A percentile compares a stretch with the other conserved stretches of the same genome.
phyloP scores from a whole-genome alignment of 352 stramenopile species.

The Phytophthora agathidicida region DNA sequence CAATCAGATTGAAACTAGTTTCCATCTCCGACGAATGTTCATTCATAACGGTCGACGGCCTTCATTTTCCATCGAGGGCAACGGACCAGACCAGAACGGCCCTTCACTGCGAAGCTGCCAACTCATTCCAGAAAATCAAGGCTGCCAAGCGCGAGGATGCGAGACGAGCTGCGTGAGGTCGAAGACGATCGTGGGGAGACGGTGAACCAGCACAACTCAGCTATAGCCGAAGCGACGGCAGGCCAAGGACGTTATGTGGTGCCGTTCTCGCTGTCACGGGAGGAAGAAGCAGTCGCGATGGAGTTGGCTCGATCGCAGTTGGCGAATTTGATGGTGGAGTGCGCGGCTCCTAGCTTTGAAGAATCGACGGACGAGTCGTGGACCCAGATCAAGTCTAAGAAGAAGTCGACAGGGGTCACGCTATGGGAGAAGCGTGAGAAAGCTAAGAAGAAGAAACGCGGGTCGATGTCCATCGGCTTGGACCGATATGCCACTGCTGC shows the following conservation, averaged over 20 bases:
- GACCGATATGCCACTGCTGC: too few species aligned
- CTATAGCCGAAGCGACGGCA: conserved; percentile 1
- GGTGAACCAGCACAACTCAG: background rate
- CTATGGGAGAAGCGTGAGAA: conserved; percentile 61
- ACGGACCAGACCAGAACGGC: conserved; percentile 34
- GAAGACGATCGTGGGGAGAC: conserved; percentile 23
- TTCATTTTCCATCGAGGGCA: conserved; percentile 28
- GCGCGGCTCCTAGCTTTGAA: conserved; percentile 13
- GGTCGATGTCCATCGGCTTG: too few species aligned
- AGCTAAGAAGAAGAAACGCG: conserved; percentile 23
- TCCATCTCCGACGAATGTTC: conserved; percentile 2
- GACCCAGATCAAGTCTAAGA: conserved; percentile 38
- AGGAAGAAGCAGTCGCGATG: conserved; percentile 43
- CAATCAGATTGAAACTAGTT: background rate
- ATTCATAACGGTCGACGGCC: conserved; percentile 32
- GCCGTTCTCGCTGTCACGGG: conserved; percentile 52
- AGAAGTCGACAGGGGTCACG: conserved; percentile 39
- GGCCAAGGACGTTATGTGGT: conserved; percentile 55
- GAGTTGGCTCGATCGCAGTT: conserved; percentile 34
- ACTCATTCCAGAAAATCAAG: conserved; percentile 27
- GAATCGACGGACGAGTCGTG: conserved; percentile 7
- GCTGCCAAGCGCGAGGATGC: conserved; percentile 15
- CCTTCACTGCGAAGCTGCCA: conserved; percentile 8
- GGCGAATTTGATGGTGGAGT: conserved; percentile 40
- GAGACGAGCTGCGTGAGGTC: conserved; percentile 17